Percentiles rank a stretch among this genome's conserved stretches.
Conservation (phyloP, 2,329 filamentous ascomycete species). For the Ophiostoma pallidulum region DNA sequence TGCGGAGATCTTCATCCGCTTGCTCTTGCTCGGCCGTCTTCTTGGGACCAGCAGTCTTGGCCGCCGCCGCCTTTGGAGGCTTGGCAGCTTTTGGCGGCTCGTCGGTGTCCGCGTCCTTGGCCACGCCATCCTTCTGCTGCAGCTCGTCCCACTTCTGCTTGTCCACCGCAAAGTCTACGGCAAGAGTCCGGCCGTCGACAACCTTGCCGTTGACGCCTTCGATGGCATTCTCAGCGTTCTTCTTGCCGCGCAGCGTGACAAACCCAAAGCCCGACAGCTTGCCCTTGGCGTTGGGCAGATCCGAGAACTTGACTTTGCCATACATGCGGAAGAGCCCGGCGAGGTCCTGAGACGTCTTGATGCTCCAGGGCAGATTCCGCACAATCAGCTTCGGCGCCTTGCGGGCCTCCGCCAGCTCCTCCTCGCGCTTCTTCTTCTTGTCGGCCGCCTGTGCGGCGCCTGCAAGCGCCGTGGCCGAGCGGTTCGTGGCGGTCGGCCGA, state of each 20-base stretch:
- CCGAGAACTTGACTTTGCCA: slow-evolving; percentile 83
- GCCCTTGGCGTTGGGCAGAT: slow-evolving; percentile 68
- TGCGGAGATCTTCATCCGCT: slow-evolving; percentile 34
- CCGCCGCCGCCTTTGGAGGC: slow-evolving; percentile 21
- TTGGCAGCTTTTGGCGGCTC: slow-evolving; percentile 21
- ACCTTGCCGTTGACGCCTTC: slow-evolving; percentile 79
- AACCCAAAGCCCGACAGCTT: slow-evolving; percentile 87
- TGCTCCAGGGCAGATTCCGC: slow-evolving; percentile 90
- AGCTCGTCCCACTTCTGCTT: slow-evolving; percentile 74
- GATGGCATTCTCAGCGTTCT: slow-evolving; percentile 86
- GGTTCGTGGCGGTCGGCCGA: slow-evolving; percentile 44
- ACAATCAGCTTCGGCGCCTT: slow-evolving; percentile 73
- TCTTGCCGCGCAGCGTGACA: slow-evolving; percentile 74
- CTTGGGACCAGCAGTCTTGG: slow-evolving; percentile 24
- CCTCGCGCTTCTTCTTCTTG: slow-evolving; percentile 45
- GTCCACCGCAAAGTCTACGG: slow-evolving; percentile 95
- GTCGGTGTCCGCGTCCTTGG: slow-evolving; percentile 26
- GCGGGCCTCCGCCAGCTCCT: slow-evolving; percentile 49
- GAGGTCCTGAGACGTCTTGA: slow-evolving; percentile 78
- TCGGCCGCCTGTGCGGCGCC: slow-evolving; percentile 29
- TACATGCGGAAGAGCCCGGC: slow-evolving; percentile 72
- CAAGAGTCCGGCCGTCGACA: slow-evolving; percentile 77
- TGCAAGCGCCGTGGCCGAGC: slow-evolving; percentile 24
- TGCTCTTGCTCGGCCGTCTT: slow-evolving; percentile 24
- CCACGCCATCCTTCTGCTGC: slow-evolving; percentile 31